phyloP scores from a whole-genome alignment of 805 yeast species.

The Candida easanensis region DNA sequence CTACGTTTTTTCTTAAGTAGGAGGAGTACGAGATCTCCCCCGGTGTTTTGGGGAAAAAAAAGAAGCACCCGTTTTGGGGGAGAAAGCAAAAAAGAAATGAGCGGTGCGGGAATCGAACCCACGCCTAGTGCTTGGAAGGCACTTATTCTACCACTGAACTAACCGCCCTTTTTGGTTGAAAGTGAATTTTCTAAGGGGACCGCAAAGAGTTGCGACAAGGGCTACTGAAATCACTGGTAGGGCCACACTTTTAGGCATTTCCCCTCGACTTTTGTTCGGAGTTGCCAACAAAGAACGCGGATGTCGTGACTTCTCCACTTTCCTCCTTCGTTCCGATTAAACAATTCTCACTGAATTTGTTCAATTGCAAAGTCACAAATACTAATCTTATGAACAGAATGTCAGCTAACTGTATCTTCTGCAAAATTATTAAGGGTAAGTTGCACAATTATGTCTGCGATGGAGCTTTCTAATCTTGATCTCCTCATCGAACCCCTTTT shows the following conservation, averaged over 20 bases:
- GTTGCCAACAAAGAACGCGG: slow-evolving; percentile 4
- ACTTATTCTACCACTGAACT: slow-evolving; percentile 87
- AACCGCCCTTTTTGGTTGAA: slow-evolving; percentile 52
- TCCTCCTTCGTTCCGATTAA: too few relatives aligned
- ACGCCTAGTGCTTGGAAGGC: slow-evolving; percentile 90
- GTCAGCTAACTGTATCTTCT: slow-evolving; percentile 75
- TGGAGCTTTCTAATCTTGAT: too few relatives aligned
- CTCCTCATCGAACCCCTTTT: not conserved
- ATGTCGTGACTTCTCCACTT: not conserved
- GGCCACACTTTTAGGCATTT: not conserved
- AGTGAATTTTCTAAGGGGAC: not conserved
- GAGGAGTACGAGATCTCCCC: too few relatives aligned
- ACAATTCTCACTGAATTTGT: too few relatives aligned
- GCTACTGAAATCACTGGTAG: not conserved
- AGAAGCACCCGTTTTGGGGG: too few relatives aligned
- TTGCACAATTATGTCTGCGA: slow-evolving; percentile 4
- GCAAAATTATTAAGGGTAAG: slow-evolving; percentile 86
- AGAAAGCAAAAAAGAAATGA: slow-evolving; percentile 37
- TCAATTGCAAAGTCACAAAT: not conserved
- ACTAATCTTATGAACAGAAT: slow-evolving; percentile 17
- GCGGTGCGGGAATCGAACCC: slow-evolving; percentile 92
- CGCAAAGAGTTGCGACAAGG: not conserved
- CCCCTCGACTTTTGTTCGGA: not conserved
- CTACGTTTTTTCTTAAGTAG: too few relatives aligned
- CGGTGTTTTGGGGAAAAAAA: too few relatives aligned